These are phyloP conservation scores for Aquilaria yunnanensis DNA, from an alignment of 345 rosid species.

Conservation along the genomic window DNA sequence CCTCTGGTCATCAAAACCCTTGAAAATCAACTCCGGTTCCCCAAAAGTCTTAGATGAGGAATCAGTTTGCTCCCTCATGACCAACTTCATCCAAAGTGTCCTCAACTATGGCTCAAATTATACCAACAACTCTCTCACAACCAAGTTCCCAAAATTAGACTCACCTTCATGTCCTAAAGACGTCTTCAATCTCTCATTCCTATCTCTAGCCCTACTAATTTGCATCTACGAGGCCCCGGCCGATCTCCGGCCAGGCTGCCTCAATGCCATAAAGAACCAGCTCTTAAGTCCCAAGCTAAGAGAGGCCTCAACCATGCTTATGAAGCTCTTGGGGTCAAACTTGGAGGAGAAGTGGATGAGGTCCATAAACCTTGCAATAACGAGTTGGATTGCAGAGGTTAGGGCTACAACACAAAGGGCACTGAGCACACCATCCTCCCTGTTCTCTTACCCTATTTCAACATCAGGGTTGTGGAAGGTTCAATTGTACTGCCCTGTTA, in stretches of 20 bases:
- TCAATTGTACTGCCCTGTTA: slow-evolving; percentile 70
- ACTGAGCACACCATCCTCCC: slow-evolving; percentile 57
- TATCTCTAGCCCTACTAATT: slow-evolving; percentile 53
- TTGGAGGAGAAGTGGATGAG: slow-evolving; percentile 90
- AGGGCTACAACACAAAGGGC: slow-evolving; percentile 19
- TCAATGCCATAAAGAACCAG: slow-evolving; percentile 46
- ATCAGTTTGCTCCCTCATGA: slow-evolving; percentile 32
- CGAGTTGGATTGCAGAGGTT: slow-evolving; percentile 68
- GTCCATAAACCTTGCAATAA: slow-evolving; percentile 72
- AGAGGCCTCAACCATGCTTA: slow-evolving; percentile 51
- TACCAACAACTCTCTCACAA: slow-evolving; percentile 15
- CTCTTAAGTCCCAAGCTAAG: slow-evolving; percentile 34
- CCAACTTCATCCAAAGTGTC: slow-evolving; percentile 52
- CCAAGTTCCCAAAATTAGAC: slow-evolving; percentile 34
- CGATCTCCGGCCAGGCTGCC: slow-evolving; percentile 48
- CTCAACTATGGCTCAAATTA: slow-evolving; percentile 44
- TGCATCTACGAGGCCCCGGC: slow-evolving; percentile 81
- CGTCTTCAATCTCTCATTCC: slow-evolving; percentile 57
- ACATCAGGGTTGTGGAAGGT: slow-evolving; percentile 78
- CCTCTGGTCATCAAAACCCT: slow-evolving; percentile 64
- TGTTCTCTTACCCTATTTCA: slow-evolving; percentile 68
- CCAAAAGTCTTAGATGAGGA: slow-evolving; percentile 29
- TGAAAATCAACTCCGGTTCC: slow-evolving; percentile 33
- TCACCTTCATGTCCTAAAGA: slow-evolving; percentile 33
- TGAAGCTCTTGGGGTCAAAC: slow-evolving; percentile 66